These are phyloP conservation scores for Chondrostereum purpureum DNA, from an alignment of 1,284 basidiomycete genomes.

Conservation along the genomic window DNA sequence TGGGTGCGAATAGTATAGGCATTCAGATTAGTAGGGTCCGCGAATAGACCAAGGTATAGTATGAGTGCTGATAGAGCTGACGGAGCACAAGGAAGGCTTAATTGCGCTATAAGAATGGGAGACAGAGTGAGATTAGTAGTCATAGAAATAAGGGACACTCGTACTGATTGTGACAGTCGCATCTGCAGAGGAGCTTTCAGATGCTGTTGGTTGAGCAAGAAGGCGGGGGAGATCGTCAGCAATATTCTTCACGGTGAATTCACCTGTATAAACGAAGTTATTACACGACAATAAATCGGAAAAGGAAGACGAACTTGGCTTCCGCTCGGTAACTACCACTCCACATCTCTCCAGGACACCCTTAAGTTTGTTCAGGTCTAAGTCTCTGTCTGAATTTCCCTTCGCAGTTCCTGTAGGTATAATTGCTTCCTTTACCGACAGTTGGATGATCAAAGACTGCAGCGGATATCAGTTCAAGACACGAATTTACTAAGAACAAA, in stretches of 20 bases:
- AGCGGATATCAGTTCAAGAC: background rate
- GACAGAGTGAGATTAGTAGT: background rate
- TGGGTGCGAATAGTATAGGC: conserved; percentile 81
- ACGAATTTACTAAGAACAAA: background rate
- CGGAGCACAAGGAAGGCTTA: conserved; percentile 75
- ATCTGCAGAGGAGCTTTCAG: conserved; percentile 41
- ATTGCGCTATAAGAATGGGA: conserved; percentile 56
- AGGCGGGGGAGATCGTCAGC: conserved; percentile 83
- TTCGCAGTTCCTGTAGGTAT: conserved; percentile 62
- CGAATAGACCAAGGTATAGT: conserved; percentile 78
- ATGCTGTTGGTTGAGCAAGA: conserved; percentile 36
- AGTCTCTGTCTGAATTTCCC: conserved; percentile 71
- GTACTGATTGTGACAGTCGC: conserved; percentile 40
- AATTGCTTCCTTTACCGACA: conserved; percentile 93
- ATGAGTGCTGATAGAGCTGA: conserved; percentile 79
- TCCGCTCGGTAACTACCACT: conserved; percentile 85
- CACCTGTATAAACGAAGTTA: conserved; percentile 41
- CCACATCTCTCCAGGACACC: conserved; percentile 86
- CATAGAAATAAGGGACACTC: conserved; percentile 15
- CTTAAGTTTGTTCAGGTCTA: conserved; percentile 82
- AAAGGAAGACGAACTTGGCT: conserved; percentile 55
- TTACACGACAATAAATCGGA: background rate
- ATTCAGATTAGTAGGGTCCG: conserved; percentile 77
- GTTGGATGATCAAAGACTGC: conserved; percentile 90
- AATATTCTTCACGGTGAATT: conserved; percentile 79